Base-by-base conservation (phyloP, 371 early-diverging fungal genomes). In the Mucor mucedo region DNA sequence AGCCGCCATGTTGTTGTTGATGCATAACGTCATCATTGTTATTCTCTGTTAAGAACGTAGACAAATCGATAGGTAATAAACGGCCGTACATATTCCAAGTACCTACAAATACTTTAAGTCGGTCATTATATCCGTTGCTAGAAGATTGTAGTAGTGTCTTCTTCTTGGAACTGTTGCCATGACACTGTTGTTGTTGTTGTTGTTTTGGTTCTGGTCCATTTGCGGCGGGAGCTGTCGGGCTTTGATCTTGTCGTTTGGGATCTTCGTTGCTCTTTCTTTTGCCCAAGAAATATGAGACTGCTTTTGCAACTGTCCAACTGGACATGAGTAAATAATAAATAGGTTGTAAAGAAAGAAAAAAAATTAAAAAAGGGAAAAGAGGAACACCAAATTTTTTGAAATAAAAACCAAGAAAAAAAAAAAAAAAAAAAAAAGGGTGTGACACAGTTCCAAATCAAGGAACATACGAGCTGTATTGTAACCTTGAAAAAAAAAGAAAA, bases 11-110 rank as follows among this genome's bases (percentile, higher is more conserved):
- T 10, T 50, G 50, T 3, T 27, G 27, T 5, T 27, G 3, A 27
- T 50, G 50, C 50, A 50, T 50, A 30, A 5, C 9, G 1, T 50
- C 50, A 11, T 58, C 45, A 5, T 47, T 47, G 4, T 55, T 62
- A 35, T 63, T 66, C 21, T 50, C 50, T 9, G 75, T 78, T 16
- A 78, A 35, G 48, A 78, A 72, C 1, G 65, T 69, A 2, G 65
- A 70, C 3, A 78, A 62, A 38, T 78, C 73, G 27, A 78, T 70
- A 13, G 72, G 75, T 14, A 75, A 40, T 16, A 89, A 77, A 30
- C 86, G 76, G 2, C 90, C 92, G 69, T 88, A 84, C 89, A 91
- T 88, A 60, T 91, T 91, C 90, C 91, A 91, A 5, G 92, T 91
- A 9, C 87, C 88, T 8, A 89, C 73, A 74, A 84, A 90, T 16